Percentiles rank a stretch among this genome's conserved stretches.
These are phyloP conservation scores for Mycena epipterygia DNA, from an alignment of 768 basidiomycete species.

Conservation along the genomic window DNA sequence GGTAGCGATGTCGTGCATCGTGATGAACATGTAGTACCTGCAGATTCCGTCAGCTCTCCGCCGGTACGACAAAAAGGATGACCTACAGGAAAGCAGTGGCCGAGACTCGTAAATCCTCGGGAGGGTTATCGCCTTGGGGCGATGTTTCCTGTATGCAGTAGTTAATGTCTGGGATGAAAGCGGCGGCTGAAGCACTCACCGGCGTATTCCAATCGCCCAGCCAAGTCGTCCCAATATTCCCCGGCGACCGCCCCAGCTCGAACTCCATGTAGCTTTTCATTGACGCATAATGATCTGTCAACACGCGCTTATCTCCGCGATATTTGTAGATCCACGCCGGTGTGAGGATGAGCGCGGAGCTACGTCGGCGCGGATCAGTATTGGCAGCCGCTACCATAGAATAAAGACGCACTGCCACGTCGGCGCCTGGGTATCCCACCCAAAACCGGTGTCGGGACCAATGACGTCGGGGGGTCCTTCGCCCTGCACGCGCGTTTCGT, in stretches of 20 bases:
- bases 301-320: conserved; percentile 40
- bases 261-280: conserved; percentile 46
- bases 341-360: conserved; percentile 46
- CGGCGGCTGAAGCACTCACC: conserved; percentile 61
- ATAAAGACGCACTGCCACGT: conserved; percentile 43
- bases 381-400: not conserved
- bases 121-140: conserved; percentile 32
- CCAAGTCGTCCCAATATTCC: conserved; percentile 39
- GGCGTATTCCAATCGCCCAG: conserved; percentile 58
- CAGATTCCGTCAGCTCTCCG: not conserved
- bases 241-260: conserved; percentile 43
- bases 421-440: conserved; percentile 42
- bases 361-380: not conserved
- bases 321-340: conserved; percentile 46
- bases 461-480: conserved; percentile 44
- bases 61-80: not conserved
- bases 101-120: not conserved
- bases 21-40: conserved; percentile 43
- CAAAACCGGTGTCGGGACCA: conserved; percentile 44
- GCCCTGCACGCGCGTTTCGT: conserved; percentile 36
- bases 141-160: conserved; percentile 5
- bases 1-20: conserved; percentile 41
- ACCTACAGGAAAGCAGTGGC: conserved; percentile 38
- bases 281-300: conserved; percentile 39
- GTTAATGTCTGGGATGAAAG: not conserved